These are phyloP conservation scores for Ambrosia hybrid DNA, from an alignment of 140 eudicot species.

Conservation along the genomic window DNA sequence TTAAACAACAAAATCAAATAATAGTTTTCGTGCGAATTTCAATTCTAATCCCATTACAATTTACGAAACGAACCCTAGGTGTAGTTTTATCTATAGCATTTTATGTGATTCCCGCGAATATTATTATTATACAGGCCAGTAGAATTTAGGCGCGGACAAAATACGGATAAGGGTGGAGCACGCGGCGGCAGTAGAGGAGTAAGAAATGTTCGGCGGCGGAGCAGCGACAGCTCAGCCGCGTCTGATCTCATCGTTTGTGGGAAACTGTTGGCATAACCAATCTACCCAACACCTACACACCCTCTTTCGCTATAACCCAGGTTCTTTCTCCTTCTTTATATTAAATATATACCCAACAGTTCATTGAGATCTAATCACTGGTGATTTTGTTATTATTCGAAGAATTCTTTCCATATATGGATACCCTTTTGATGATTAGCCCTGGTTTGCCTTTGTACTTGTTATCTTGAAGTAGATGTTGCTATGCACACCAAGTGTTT, in stretches of 20 bases:
- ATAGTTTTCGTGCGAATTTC: no score
- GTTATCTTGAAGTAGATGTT: background rate
- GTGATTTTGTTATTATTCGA: no score
- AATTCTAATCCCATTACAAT: no score
- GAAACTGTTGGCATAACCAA: slow-evolving; percentile 40
- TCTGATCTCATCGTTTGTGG: slow-evolving; percentile 50
- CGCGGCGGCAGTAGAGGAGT: slow-evolving; percentile 24
- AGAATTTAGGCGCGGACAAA: background rate
- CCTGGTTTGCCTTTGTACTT: background rate
- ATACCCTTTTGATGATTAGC: background rate
- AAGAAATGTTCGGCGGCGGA: slow-evolving; percentile 33
- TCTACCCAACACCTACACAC: slow-evolving; percentile 40
- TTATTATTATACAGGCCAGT: background rate
- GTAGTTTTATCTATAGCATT: background rate
- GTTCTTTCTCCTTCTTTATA: slow-evolving; percentile 20
- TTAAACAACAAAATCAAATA: no score
- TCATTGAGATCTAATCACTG: background rate
- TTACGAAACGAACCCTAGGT: no score
- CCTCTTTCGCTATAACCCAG: slow-evolving; percentile 49
- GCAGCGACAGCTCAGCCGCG: slow-evolving; percentile 51
- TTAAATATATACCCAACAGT: background rate
- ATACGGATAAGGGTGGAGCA: slow-evolving; percentile 18
- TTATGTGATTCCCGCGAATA: background rate
- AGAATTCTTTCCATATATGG: background rate
- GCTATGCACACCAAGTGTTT: slow-evolving; percentile 22